Percentiles rank a stretch among this genome's conserved stretches.
Conservation (phyloP, 169 alveolate genomes). For the Eimeria praecox region DNA sequence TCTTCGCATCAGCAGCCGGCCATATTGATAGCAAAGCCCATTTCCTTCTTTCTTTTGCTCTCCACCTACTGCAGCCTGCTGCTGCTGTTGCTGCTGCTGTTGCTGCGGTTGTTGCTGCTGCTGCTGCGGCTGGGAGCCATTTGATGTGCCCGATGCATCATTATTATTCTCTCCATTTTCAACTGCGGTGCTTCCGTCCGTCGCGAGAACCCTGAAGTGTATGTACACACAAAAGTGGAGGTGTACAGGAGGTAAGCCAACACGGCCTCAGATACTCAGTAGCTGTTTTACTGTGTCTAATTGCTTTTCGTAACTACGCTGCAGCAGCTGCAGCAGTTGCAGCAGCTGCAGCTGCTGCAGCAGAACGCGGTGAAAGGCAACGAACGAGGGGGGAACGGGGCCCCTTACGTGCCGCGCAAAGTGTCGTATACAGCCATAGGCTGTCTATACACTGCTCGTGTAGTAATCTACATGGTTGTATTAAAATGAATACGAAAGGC, state of each 20-base stretch:
- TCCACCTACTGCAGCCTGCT: background rate
- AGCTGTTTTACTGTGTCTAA: too few relatives aligned
- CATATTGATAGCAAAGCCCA: background rate
- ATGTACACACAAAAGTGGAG: background rate
- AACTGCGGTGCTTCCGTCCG: slow-evolving; percentile 1
- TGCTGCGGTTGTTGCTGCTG: background rate
- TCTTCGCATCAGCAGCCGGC: slow-evolving; percentile 44
- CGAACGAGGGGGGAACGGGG: background rate
- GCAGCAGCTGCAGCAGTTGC: background rate
- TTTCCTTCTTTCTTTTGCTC: background rate
- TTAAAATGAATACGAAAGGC: background rate
- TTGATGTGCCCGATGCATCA: background rate
- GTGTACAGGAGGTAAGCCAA: background rate
- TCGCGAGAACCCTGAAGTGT: slow-evolving; percentile 34
- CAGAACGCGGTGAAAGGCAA: background rate
- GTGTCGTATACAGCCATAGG: background rate
- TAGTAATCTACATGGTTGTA: background rate
- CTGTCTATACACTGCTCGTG: background rate
- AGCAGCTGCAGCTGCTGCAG: background rate
- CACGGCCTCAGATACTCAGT: background rate
- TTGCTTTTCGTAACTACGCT: too few relatives aligned
- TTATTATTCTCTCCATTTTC: background rate
- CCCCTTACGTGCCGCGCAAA: background rate
- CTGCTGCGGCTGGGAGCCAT: background rate
- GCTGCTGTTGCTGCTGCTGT: background rate